phyloP scores from a whole-genome alignment of 441 rosid species.

The Erodium moschatum region DNA sequence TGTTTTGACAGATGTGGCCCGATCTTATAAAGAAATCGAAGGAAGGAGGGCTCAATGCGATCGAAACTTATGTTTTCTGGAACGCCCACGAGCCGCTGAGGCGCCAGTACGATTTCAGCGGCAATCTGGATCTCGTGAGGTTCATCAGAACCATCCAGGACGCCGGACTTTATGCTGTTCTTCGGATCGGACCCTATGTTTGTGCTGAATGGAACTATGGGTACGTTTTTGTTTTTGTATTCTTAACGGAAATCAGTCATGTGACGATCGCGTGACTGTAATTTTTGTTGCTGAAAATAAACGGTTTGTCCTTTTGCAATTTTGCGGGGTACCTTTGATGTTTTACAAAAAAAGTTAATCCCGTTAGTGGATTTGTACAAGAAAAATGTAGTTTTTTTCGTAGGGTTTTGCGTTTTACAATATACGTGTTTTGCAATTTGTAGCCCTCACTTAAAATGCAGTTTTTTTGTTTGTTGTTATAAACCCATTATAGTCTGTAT shows the following conservation, averaged over 20 bases:
- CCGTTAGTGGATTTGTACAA: no score
- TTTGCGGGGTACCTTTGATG: no score
- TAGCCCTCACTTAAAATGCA: no score
- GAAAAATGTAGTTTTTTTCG: no score
- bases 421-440: no score
- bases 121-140: constrained; percentile 32
- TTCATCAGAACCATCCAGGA: constrained; percentile 34
- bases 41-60: constrained; percentile 44
- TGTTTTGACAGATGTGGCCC: constrained; percentile 50
- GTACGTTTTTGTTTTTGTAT: constrained; percentile 18
- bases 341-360: no score
- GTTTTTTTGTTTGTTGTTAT: no score
- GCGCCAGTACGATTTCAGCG: constrained; percentile 32
- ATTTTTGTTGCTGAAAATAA: background rate
- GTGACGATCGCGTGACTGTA: background rate
- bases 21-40: constrained; percentile 37
- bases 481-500: no score
- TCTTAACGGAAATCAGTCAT: no score
- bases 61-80: constrained; percentile 52
- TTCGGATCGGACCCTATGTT: constrained; percentile 61
- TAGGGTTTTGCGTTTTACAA: no score
- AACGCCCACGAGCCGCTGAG: constrained; percentile 41
- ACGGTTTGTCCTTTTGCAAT: no score
- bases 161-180: constrained; percentile 35
- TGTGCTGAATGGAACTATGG: constrained; percentile 65